A percentile compares a stretch with the other conserved stretches of the same genome.
Conservation (phyloP, 306 rosid species). For the Prunus mume region DNA sequence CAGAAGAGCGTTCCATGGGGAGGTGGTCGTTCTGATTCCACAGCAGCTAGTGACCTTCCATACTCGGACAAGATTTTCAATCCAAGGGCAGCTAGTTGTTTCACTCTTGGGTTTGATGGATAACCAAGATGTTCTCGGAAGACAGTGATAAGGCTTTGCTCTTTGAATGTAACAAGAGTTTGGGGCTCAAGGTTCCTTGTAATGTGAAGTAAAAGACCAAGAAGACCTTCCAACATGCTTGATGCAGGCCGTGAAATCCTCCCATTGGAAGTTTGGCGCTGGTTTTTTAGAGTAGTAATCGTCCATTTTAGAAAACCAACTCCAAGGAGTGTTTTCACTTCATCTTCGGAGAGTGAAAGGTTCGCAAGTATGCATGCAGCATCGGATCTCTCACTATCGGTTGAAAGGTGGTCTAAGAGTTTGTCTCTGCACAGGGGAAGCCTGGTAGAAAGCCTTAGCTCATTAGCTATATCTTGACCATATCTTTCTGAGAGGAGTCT, state of each 20-base stretch:
- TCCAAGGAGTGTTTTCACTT: slow-evolving; percentile 42
- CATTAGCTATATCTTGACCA: slow-evolving; percentile 43
- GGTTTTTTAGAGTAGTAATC: slow-evolving; percentile 36
- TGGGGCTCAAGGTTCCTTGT: slow-evolving; percentile 37
- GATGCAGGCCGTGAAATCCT: slow-evolving; percentile 36
- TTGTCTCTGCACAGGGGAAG: slow-evolving; percentile 42
- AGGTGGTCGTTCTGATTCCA: slow-evolving; percentile 26
- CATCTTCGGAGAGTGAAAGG: slow-evolving; percentile 41
- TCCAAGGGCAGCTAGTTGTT: slow-evolving; percentile 43
- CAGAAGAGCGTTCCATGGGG: slow-evolving; percentile 24
- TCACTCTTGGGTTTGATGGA: slow-evolving; percentile 47
- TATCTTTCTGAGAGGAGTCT: slow-evolving; percentile 47
- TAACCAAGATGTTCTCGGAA: slow-evolving; percentile 45
- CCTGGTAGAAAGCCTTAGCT: slow-evolving; percentile 42
- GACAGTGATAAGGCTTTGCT: slow-evolving; percentile 43
- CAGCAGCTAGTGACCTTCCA: slow-evolving; percentile 33
- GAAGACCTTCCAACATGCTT: slow-evolving; percentile 59
- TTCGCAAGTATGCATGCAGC: slow-evolving; percentile 53
- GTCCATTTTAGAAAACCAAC: slow-evolving; percentile 45
- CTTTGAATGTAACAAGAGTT: slow-evolving; percentile 35
- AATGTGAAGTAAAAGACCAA: slow-evolving; percentile 51
- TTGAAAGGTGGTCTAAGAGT: slow-evolving; percentile 38
- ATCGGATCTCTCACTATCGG: slow-evolving; percentile 48
- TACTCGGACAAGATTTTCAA: slow-evolving; percentile 53
- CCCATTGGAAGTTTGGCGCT: slow-evolving; percentile 24